Base-by-base conservation (phyloP, 163 green algal species). In the Botryococcus braunii region DNA sequence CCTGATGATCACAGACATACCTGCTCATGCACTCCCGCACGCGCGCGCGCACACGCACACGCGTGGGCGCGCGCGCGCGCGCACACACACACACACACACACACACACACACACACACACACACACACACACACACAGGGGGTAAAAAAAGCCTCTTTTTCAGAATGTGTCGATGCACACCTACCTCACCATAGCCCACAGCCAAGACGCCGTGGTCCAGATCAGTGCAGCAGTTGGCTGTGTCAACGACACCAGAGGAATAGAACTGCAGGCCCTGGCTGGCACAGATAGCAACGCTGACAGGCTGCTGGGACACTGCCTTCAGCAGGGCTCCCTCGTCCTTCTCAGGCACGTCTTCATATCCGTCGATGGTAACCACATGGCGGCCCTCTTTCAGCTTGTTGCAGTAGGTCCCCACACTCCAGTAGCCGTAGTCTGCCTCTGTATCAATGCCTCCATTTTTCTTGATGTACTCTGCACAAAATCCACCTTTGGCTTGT, bases 141-240 rank as follows among this genome's bases (percentile, higher is more conserved):
- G n/a, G n/a, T n/a, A n/a, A n/a, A n/a, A n/a, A n/a, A 55, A 55
- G 17, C 46, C 46, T 55, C 17, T 27, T 21, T 55, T 13, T 13
- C 17, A 27, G 46, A 55, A n/a, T n/a, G n/a, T n/a, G n/a, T n/a
- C n/a, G n/a, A n/a, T n/a, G n/a, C 11, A 31, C 31, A 41, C 47
- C 13, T 36, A 66, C 67, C 64, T 70, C 55, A 65, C 75, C 83
- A 71, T 91, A 96, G 5, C 94, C 94, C 23, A 96, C 91, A 35
- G 71, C 75, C 63, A 99, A 84, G 49, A 99, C 92, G 49, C 93
- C 93, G 76, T 99, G 94, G 78, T 99, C 91, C 29, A 99, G 85
- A 11, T 84, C 67, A 43, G 80, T 85, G 74, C 86, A 89, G 78
- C 86, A 94, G 1, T 64, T 35, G 5, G 74, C 46, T 39, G 77